Evolutionary conservation across 1,284 basidiomycete species (phyloP).

Genomic region (Athelia sp.): DNA sequence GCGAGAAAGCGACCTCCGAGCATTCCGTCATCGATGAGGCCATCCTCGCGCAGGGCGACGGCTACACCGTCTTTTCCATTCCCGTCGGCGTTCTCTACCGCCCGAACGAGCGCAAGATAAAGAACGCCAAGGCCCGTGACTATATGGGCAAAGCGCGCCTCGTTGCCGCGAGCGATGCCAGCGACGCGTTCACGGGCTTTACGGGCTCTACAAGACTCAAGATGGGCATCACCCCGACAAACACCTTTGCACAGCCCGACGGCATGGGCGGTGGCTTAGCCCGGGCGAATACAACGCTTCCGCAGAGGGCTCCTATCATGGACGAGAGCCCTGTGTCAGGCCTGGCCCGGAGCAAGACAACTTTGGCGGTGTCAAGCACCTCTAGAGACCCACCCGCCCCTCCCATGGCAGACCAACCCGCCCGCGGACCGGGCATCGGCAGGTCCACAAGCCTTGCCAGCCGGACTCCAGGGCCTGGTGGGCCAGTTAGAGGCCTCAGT

Average conservation of each 20-base stretch:
- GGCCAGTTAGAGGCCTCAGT: slow-evolving; percentile 46
- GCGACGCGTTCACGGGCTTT: slow-evolving; percentile 75
- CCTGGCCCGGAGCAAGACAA: slow-evolving; percentile 28
- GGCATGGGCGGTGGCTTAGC: slow-evolving; percentile 7
- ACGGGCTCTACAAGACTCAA: slow-evolving; percentile 68
- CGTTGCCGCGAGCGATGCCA: slow-evolving; percentile 69
- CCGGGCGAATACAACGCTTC: slow-evolving; percentile 1
- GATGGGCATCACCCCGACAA: slow-evolving; percentile 61
- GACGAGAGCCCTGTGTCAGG: slow-evolving; percentile 6
- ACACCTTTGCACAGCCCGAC: slow-evolving; percentile 42
- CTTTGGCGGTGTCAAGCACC: slow-evolving; percentile 9
- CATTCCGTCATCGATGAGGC: slow-evolving; percentile 90
- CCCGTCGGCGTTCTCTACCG: slow-evolving; percentile 85
- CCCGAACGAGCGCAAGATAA: slow-evolving; percentile 80
- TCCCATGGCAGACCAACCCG: too few species aligned
- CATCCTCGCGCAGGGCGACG: slow-evolving; percentile 69
- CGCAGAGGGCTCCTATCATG: too few species aligned
- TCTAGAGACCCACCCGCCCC: too few species aligned
- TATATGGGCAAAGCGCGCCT: slow-evolving; percentile 90
- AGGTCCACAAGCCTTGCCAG: background rate
- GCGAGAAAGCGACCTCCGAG: slow-evolving; percentile 71
- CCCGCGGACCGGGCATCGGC: slow-evolving; percentile 28
- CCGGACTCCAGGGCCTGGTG: background rate
- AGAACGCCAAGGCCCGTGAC: slow-evolving; percentile 78
- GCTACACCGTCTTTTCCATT: slow-evolving; percentile 83